Evolutionary conservation across 352 stramenopile genomes (phyloP).

Genomic region (Plasmopara muralis): DNA sequence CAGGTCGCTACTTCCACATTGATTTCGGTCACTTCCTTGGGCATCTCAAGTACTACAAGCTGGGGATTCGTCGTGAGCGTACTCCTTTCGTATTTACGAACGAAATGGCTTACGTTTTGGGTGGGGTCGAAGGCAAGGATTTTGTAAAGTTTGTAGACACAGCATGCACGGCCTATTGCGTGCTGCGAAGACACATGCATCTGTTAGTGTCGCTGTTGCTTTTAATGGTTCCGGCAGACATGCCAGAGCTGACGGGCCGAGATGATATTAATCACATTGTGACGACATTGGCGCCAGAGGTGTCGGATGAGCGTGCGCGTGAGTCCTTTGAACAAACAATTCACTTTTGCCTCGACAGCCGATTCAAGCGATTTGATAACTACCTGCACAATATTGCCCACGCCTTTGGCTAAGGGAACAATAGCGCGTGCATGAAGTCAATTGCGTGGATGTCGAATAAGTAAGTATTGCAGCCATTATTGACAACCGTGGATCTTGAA

Average conservation of each 20-base stretch:
- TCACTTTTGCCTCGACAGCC: conserved; percentile 74
- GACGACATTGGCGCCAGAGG: conserved; percentile 59
- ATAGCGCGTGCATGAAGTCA: background rate
- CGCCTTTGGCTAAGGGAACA: conserved; percentile 23
- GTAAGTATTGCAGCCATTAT: background rate
- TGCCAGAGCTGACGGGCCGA: conserved; percentile 71
- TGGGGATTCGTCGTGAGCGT: conserved; percentile 76
- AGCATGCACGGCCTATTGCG: conserved; percentile 62
- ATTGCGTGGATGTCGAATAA: background rate
- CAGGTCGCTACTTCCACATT: conserved; percentile 85
- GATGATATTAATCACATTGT: conserved; percentile 86
- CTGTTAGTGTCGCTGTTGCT: conserved; percentile 76
- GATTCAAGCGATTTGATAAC: conserved; percentile 87
- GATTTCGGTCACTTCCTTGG: conserved; percentile 85
- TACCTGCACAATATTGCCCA: conserved; percentile 64
- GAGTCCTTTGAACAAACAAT: conserved; percentile 74
- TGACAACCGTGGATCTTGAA: background rate
- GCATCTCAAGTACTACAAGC: conserved; percentile 84
- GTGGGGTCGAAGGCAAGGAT: conserved; percentile 63
- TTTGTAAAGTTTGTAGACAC: conserved; percentile 71
- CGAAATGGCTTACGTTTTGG: conserved; percentile 84
- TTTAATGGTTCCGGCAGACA: conserved; percentile 84
- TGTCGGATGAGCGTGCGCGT: conserved; percentile 55
- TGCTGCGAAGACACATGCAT: conserved; percentile 83
- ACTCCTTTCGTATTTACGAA: conserved; percentile 86